Evolutionary conservation across 495 filamentous ascomycete species (phyloP), one percentile per base, ranked within the genome.

Genomic region (Xylaria curta): DNA sequence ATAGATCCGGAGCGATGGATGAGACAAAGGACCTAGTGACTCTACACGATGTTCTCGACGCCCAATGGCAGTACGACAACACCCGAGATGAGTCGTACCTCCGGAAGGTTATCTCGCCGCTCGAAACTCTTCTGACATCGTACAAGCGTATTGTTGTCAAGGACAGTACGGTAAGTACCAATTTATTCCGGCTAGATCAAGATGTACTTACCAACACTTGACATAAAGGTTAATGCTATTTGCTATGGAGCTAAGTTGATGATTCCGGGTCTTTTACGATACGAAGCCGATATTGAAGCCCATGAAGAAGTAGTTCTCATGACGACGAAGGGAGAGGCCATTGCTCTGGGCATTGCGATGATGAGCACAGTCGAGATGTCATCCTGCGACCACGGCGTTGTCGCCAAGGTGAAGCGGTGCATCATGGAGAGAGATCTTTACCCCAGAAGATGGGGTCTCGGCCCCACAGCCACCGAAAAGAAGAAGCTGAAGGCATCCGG

Each of bases 391-490:
- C 97, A 99, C 81, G 97, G 97, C 74, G 92, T 97, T 42, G 95
- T 98, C 58, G 96, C 97, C 64, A 97, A 97, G 86, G 91, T 98
- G 79, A 98, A 98, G 90, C 90, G 96, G 68, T 94, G 93, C 81
- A 99, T 99, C 82, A 98, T 99, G 96, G 97, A 99, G 85, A 93
- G 96, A 72, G 95, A 98, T 79, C 86, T 97, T 15, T 99, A 99
- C 86, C 95, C 95, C 69, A 88, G 93, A 79, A 85, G 94, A 85
- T 99, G 96, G 96, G 97, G 97, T 63, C 82, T 97, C 74, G 96
- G 96, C 56, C 95, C 95, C 51, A 89, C 93, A 68, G 95, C 96
- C 36, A 76, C 91, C 53, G 92, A 97, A 85, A 99, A 99, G 90
- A 98, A 98, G 91, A 97, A 98, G 89, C 89, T 99, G 84, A 98